Base-by-base conservation (phyloP, 208 protist species). In the Leishmania tropica region DNA sequence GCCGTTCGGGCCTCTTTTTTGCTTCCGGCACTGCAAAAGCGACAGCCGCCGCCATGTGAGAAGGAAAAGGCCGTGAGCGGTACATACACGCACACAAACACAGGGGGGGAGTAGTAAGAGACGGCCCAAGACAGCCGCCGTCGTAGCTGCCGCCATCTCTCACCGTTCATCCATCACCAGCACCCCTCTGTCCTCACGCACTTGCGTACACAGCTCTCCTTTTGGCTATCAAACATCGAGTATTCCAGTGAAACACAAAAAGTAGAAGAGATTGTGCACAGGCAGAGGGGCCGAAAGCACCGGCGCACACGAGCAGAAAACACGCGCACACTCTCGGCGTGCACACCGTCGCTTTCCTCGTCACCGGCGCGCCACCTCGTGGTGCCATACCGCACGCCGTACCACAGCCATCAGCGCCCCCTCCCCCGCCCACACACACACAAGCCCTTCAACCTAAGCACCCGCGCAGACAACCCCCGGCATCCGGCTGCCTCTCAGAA, bases 191-290 rank as follows among this genome's bases (percentile, higher is more conserved):
- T 42, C 71, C 13, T 75, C 71, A 31, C n/a, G 2, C 28, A 19
- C 17, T 21, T 56, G 71, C 31, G 71, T 8, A 13, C 47, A 4
- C 15, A 19, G 47, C 35, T 2, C 73, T 42, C 45, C 45, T 35
- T 3, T 15, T 74, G 45, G 53, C 48, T 76, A 76, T 47, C 7
- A n/a, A 60, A 76, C 42, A 76, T 76, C n/a, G 51, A 76, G 42
- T 74, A 68, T 76, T 75, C 60, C 67, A 64, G 21, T 56, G 31
- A 31, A 42, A n/a, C 40, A 76, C 5, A 75, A 60, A 75, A 62
- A 4, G 68, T 7, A 54, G 72, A 15, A 58, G 48, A 40, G n/a
- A 24, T 3, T n/a, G 24, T 10, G n/a, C 21, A 0, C 42, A 75
- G 6, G 47, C 13, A 54, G 67, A 21, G 42, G 21, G 67, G 67